Base-by-base conservation (phyloP, 2,329 filamentous ascomycete genomes). In the Lasiodiplodia theobromae region DNA sequence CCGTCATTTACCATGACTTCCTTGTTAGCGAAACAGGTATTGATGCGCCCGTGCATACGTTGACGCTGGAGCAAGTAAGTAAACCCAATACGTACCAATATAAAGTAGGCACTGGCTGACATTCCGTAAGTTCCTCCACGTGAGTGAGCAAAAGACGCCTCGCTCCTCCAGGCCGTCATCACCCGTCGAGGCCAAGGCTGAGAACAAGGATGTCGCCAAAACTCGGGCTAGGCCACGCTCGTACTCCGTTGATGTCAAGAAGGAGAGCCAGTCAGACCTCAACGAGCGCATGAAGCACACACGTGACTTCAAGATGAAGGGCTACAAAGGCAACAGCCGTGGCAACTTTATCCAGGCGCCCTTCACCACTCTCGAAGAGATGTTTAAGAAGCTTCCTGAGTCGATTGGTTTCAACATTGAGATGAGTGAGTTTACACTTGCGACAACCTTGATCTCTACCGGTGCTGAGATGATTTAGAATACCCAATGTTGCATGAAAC, bases 1-100 rank as follows among this genome's bases (percentile, higher is more conserved):
- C 96, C 0, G 95, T 99, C 72, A 97, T 99, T 75, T 99, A 99
- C 77, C 96, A 99, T 77, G 96, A 99, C 79, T 99, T 99, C 76
- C 85, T 98, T 16, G 96, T 99, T 78, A 97, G 94, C 77, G 96
- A 99, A 81, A 98, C 96, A 0, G 96, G 96, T 11, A 96, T 97
- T 66, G 96, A 99, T 76, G 96, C 96, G 0, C 96, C 96, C 0
- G 95, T 99, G 1, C 96, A 99, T 77, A 97, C 93, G 0, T 84
- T 99, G 71, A 99, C 96, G 0, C 83, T 98, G 4, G 95, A 99
- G 76, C 96, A 97, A 84, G 67, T 70, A 56, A 64, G 38, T 66
- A 34, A 23, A 47, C 7, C 14, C 18, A 7, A 12, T 21, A 11
- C 37, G 14, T 12, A 18, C 4, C 8, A 18, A 14, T 40, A 1